Evolutionary conservation across 495 filamentous ascomycete species (phyloP), one percentile per base, ranked within the genome.

Genomic region (Neurospora sp.): DNA sequence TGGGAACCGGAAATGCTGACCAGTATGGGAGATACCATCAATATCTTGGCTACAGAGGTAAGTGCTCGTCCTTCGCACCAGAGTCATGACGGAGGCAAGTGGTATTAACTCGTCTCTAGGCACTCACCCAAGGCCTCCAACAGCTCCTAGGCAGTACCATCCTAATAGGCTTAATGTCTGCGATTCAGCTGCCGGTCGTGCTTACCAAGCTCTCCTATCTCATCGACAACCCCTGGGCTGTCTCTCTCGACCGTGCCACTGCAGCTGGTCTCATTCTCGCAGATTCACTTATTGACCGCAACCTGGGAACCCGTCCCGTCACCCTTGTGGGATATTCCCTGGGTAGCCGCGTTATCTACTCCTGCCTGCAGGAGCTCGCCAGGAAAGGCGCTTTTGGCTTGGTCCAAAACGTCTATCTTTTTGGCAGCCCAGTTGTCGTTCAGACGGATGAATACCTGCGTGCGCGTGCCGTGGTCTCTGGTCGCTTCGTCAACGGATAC

Each of bases 1-100:
- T 99, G 96, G 96, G 96, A 99, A 81, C 96, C 96, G 4, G 96
- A 99, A 76, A 97, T 99, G 94, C 87, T 99, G 75, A 91, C 88
- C 68, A 96, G 92, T 78, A 98, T 97, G 92, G 96, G 96, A 86
- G 91, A 94, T 71, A 99, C 96, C 31, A 98, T 99, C 76, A 97
- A 97, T 76, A 98, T 99, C 80, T 86, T 99, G 68, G 96, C 96
- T 71, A 98, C 96, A 48, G 96, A 99, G 89, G 94, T 96, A 83
- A 83, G 87, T 44, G n/a, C 70, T 61, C 22, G 40, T 48, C 41
- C 35, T 20, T 2, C 48, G 1, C 10, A 20, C 18, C 70, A n/a
- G 68, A 44, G 4, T 3, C 39, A 39, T 20, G 7, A 65, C n/a
- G 72, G 70, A 73, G 69, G 77, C 72, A 41, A 38, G 14, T 16